Evolutionary conservation across 345 rosid species (phyloP), one percentile per base, ranked within the genome.

Genomic region (sweet orange (Citrus sinensis)): DNA sequence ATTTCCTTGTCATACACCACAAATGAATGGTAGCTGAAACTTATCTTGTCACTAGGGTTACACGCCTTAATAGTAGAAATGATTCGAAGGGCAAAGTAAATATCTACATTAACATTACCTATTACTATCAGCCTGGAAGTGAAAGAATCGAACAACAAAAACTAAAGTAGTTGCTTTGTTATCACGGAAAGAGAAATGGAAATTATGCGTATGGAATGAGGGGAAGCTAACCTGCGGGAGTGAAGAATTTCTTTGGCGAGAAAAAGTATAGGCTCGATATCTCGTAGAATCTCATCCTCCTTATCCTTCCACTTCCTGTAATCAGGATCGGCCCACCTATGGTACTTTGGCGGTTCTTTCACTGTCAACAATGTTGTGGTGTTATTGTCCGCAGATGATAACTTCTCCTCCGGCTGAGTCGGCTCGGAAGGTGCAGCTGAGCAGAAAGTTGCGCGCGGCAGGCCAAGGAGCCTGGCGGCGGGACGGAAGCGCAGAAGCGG

Each of bases 181-280:
- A 13, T 46, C 1, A 46, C 51, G 17, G 17, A 46, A 46, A 46
- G 51, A 46, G 51, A 46, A 46, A 13, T 13, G 51, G 51, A 27
- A 63, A 63, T 27, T 14, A 29, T 5, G 2, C 1, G 20, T 19
- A 19, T 32, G 22, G 24, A 40, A 51, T n/a, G 32, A 35, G 8
- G 1, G 55, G 55, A 78, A 20, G 56, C 42, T 77, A 62, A 95
- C 99, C 90, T 87, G 70, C 84, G 80, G 1, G 99, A 91, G 82
- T 93, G 98, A 79, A 95, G 88, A 83, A 95, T 91, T 25, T 87
- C 90, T 83, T 91, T 93, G n/a, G 91, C 59, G 34, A 87, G 90
- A 37, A 79, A 79, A 80, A 84, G 64, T 16, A 82, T 81, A 40
- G 98, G 89, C 79, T 84, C 85, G 65, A 93, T 83, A 80, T 93